A percentile compares a stretch with the other conserved stretches of the same genome.
These are phyloP conservation scores for Diversispora epigaea DNA, from an alignment of 192 early-diverging fungal species.

Conservation along the genomic window DNA sequence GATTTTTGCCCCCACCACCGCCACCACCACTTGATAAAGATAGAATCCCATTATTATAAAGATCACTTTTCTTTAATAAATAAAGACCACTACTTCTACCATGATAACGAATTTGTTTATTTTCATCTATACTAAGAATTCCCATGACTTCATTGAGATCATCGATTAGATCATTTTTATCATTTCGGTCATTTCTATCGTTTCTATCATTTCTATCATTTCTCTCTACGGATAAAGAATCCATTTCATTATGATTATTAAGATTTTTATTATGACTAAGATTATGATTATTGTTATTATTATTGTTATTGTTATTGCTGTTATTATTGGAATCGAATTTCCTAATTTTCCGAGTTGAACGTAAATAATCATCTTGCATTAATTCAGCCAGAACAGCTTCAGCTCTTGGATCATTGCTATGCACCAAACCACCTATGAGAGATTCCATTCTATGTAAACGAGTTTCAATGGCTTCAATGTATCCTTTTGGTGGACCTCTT, in stretches of 20 bases:
- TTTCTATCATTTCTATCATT: conserved; percentile 12
- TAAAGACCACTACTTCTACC: conserved; percentile 76
- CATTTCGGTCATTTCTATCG: not conserved
- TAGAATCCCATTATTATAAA: conserved; percentile 51
- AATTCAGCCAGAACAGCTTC: conserved; percentile 45
- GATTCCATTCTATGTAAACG: conserved; percentile 71
- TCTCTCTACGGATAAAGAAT: not conserved
- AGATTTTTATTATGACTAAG: not conserved
- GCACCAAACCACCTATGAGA: conserved; percentile 58
- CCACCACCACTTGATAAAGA: conserved; percentile 32
- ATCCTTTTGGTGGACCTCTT: conserved; percentile 81
- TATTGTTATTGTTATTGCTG: not conserved
- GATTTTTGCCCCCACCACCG: too few species aligned
- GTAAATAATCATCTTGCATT: conserved; percentile 41
- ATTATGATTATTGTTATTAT: not conserved
- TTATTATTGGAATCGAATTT: not conserved
- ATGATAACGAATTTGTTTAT: conserved; percentile 66
- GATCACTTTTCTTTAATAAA: conserved; percentile 64
- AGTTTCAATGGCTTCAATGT: conserved; percentile 80
- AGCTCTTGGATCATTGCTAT: conserved; percentile 47
- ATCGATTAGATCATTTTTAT: conserved; percentile 35
- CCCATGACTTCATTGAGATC: conserved; percentile 58
- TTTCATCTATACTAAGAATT: conserved; percentile 66
- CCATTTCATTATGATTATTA: not conserved
- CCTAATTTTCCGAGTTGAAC: conserved; percentile 28